Conservation (phyloP, 1,139 yeast species). For the Hemisphaericaspora lyxosophila region DNA sequence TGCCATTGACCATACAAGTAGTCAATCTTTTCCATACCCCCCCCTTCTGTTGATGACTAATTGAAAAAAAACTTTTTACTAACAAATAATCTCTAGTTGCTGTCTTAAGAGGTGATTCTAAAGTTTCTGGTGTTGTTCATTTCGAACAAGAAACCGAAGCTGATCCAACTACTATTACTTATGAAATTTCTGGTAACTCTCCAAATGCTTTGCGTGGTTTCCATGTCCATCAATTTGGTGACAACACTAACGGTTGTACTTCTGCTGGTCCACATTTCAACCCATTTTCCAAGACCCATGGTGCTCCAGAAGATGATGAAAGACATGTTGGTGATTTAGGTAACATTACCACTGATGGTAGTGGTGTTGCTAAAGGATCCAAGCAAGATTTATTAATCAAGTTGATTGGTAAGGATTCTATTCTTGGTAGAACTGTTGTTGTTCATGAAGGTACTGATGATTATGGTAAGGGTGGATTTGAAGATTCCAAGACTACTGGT, state of each 20-base stretch:
- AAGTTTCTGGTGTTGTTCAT: constrained; percentile 79
- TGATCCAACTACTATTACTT: constrained; percentile 80
- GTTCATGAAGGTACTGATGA: constrained; percentile 95
- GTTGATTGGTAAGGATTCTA: constrained; percentile 80
- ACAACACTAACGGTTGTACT: constrained; percentile 97
- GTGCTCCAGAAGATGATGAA: constrained; percentile 84
- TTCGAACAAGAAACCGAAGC: constrained; percentile 80
- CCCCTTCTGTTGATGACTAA: too few relatives aligned
- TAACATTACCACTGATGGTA: constrained; percentile 81
- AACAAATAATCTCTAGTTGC: constrained; percentile 58
- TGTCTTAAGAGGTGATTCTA: constrained; percentile 91
- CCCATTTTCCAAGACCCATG: constrained; percentile 88
- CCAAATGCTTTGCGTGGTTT: constrained; percentile 90
- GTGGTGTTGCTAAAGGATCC: constrained; percentile 88
- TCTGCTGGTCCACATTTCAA: constrained; percentile 99
- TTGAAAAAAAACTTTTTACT: neutral
- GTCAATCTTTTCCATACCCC: too few relatives aligned
- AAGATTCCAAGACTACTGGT: constrained; percentile 95
- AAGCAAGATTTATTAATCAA: constrained; percentile 75
- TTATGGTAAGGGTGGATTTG: constrained; percentile 93
- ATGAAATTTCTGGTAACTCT: constrained; percentile 86
- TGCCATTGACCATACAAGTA: too few relatives aligned
- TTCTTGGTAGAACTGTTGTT: constrained; percentile 94
- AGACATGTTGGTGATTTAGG: constrained; percentile 99
- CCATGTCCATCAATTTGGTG: constrained; percentile 98